Conservation (phyloP, 768 basidiomycete species). For the Naematelia encephala region DNA sequence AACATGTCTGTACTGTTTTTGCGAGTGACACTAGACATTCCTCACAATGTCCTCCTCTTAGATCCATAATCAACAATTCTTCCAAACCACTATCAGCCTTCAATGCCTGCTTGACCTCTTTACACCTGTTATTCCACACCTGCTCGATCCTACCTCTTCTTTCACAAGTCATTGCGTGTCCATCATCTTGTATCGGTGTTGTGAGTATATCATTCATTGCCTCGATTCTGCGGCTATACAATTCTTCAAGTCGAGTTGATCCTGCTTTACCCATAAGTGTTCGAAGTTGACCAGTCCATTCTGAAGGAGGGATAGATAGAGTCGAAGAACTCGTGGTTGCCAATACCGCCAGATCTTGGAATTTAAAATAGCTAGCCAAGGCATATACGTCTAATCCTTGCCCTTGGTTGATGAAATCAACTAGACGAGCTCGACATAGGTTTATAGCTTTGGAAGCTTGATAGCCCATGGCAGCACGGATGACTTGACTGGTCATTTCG, state of each 20-base stretch:
- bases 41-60: slow-evolving; percentile 29
- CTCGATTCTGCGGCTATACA: slow-evolving; percentile 16
- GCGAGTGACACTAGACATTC: slow-evolving; percentile 31
- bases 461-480: slow-evolving; percentile 42
- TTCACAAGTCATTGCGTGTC: slow-evolving; percentile 18
- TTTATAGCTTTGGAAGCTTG: slow-evolving; percentile 34
- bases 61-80: slow-evolving; percentile 31
- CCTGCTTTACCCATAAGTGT: slow-evolving; percentile 27
- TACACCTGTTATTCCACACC: slow-evolving; percentile 19
- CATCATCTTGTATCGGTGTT: slow-evolving; percentile 13
- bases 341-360: slow-evolving; percentile 33
- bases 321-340: slow-evolving; percentile 16
- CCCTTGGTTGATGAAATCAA: slow-evolving; percentile 7
- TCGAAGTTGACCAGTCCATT: slow-evolving; percentile 24
- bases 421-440: slow-evolving; percentile 25
- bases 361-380: slow-evolving; percentile 38
- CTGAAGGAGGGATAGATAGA: slow-evolving; percentile 11
- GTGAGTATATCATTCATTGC: slow-evolving; percentile 27
- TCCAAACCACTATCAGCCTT: slow-evolving; percentile 19
- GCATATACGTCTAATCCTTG: slow-evolving; percentile 33
- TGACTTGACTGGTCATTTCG: slow-evolving; percentile 30
- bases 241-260: slow-evolving; percentile 7
- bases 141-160: slow-evolving; percentile 3
- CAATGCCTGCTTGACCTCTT: slow-evolving; percentile 7
- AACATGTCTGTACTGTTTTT: slow-evolving; percentile 21